Conservation (phyloP, 2,329 filamentous ascomycete genomes). For the Penicillium sp. region DNA sequence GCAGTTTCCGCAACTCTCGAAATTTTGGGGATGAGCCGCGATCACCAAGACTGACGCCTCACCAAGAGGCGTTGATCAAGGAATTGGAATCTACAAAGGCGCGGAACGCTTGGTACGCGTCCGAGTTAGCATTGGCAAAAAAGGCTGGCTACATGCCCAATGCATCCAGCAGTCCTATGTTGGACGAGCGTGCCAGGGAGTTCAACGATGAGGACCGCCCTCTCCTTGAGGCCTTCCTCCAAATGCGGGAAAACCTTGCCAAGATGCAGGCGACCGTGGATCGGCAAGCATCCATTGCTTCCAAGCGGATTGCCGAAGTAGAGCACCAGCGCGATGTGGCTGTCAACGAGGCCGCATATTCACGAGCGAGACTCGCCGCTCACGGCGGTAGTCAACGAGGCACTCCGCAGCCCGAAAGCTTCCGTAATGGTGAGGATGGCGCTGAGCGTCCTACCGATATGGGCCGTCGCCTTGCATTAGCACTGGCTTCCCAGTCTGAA, state of each 20-base stretch:
- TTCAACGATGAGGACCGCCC: slow-evolving; percentile 90
- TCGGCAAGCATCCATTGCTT: slow-evolving; percentile 78
- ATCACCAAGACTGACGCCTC: slow-evolving; percentile 45
- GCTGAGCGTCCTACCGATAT: slow-evolving; percentile 69
- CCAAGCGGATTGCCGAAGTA: slow-evolving; percentile 86
- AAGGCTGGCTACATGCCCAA: slow-evolving; percentile 84
- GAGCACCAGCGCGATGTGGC: slow-evolving; percentile 93
- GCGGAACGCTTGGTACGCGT: slow-evolving; percentile 94
- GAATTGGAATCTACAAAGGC: slow-evolving; percentile 83
- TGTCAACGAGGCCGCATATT: slow-evolving; percentile 92
- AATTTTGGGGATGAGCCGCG: slow-evolving; percentile 44
- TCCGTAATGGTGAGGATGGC: slow-evolving; percentile 56
- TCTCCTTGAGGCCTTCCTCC: slow-evolving; percentile 84
- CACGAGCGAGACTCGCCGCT: slow-evolving; percentile 86
- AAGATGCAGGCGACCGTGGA: slow-evolving; percentile 90
- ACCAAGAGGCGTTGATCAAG: slow-evolving; percentile 68
- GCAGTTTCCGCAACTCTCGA: slow-evolving; percentile 41
- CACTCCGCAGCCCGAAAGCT: slow-evolving; percentile 52
- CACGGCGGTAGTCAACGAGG: slow-evolving; percentile 66
- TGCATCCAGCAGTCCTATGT: slow-evolving; percentile 64
- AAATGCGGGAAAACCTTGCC: slow-evolving; percentile 83
- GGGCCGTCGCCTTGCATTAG: slow-evolving; percentile 75
- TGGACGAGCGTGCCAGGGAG: slow-evolving; percentile 75
- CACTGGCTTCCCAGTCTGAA: slow-evolving; percentile 74
- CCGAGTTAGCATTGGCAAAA: slow-evolving; percentile 84